Evolutionary conservation across 371 early-diverging fungal genomes (phyloP), one percentile per base, ranked within the genome.

Genomic region (Pancytospora philotis): DNA sequence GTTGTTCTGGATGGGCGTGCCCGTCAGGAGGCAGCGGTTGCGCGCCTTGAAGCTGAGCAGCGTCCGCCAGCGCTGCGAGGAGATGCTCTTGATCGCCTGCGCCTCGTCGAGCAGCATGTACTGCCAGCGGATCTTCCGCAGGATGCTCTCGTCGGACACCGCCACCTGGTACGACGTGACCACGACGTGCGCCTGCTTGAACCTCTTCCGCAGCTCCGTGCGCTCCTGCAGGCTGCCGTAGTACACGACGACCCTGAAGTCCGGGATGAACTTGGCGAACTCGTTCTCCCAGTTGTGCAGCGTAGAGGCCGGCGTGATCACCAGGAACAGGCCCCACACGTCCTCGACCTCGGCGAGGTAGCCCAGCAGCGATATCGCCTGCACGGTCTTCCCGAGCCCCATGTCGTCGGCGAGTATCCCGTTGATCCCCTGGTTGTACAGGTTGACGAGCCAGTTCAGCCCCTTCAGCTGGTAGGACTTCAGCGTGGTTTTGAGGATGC

Each of bases 1-100:
- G 72, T 95, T 95, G 84, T 98, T 98, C 80, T 96, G 91, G 41
- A 95, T 77, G 22, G 99, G 99, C 0, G 99, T 98, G 59, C 99
- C 95, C 3, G 93, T 92, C 28, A 94, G 79, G 39, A 95, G 80
- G 28, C 92, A 80, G 60, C 94, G 85, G 74, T 91, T 93, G 68
- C 91, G 86, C 68, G 89, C 87, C 72, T 89, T 88, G 75, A 93
- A 89, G 8, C 86, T 86, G n/a, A 92, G 85, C 53, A 95, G 79
- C 37, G 87, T 87, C 76, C 90, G 90, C 94, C 94, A 93, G 55
- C 94, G 85, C 30, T 87, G 84, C 76, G 88, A 86, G 0, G 85
- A 76, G 10, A 88, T 88, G 75, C 88, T 89, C 80, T 95, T 95
- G 76, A 94, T 93, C 6, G 93, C 92, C 74, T 93, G 93, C 1